phyloP scores from a whole-genome alignment of 305 asterid genomes.

The Solanum aculeatissimum region DNA sequence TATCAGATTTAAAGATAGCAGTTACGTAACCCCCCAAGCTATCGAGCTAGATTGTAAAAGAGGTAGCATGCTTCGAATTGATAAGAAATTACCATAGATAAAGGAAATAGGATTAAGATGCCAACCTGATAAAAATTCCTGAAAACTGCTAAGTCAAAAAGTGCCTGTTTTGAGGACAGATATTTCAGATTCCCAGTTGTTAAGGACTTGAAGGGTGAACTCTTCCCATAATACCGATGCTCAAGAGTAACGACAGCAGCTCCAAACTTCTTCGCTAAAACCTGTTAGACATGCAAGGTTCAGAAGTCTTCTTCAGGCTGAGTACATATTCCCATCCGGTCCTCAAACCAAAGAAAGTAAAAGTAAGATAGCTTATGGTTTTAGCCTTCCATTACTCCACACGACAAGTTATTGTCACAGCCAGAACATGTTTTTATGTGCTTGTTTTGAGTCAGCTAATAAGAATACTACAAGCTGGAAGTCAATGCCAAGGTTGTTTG shows the following conservation, averaged over 20 bases:
- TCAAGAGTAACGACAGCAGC: conserved; percentile 85
- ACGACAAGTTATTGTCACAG: not conserved
- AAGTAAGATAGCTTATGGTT: not conserved
- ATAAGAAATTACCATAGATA: not conserved
- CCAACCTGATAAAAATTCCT: conserved; percentile 86
- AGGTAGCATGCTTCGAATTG: not conserved
- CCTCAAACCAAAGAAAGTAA: not conserved
- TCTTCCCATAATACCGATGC: conserved; percentile 95
- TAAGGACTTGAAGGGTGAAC: conserved; percentile 64
- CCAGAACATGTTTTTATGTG: not conserved
- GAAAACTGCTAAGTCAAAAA: conserved; percentile 87
- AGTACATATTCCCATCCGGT: not conserved
- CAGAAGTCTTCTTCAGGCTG: conserved; percentile 9
- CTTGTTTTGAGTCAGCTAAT: not conserved
- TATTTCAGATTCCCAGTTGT: conserved; percentile 65
- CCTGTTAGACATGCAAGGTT: conserved; percentile 33
- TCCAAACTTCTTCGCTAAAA: conserved; percentile 85
- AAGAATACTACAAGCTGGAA: not conserved
- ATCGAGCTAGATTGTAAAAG: not conserved
- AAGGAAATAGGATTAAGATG: not conserved
- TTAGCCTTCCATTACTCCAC: not conserved
- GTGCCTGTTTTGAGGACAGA: conserved; percentile 96
- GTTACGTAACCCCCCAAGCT: not conserved
- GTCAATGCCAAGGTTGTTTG: not conserved
- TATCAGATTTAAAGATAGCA: not conserved